These are phyloP conservation scores for Haematococcus lacustris DNA, from an alignment of 139 green algal species.

Conservation along the genomic window DNA sequence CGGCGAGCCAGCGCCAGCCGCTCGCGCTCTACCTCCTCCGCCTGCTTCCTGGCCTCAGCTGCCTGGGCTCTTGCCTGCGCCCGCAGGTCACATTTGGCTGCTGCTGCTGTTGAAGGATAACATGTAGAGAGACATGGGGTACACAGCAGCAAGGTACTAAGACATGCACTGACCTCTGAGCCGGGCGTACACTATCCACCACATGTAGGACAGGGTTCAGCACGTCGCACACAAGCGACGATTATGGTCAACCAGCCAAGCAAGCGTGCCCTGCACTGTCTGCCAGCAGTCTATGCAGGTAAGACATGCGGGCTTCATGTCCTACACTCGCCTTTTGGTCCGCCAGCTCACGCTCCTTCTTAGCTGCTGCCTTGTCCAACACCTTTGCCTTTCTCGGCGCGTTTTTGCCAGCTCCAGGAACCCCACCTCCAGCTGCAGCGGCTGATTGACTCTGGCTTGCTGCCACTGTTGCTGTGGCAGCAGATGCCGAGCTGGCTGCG, in stretches of 20 bases:
- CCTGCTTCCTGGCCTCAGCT: slow-evolving; percentile 35
- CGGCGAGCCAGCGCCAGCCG: slow-evolving; percentile 41
- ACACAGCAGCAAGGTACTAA: no score
- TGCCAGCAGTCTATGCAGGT: no score
- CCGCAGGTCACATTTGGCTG: no score
- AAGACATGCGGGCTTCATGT: not conserved
- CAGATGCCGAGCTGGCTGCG: slow-evolving; percentile 1
- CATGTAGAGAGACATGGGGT: no score
- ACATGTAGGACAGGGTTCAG: no score
- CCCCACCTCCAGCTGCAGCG: not conserved
- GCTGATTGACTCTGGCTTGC: not conserved
- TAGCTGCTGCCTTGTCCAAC: slow-evolving; percentile 6
- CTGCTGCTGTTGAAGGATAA: no score
- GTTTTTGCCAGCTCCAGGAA: slow-evolving; percentile 25
- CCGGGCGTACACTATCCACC: no score
- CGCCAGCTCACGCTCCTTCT: slow-evolving; percentile 22
- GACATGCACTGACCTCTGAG: no score
- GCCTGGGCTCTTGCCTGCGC: slow-evolving; percentile 32
- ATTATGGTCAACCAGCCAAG: no score
- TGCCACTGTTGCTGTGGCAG: not conserved
- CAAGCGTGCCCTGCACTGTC: no score
- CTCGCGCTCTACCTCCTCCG: slow-evolving; percentile 39
- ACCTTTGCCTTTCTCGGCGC: slow-evolving; percentile 18
- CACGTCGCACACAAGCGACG: no score
- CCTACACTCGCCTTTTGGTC: slow-evolving; percentile 15